Conservation (phyloP, 2,329 filamentous ascomycete species). For the Paecilomyces sp. region DNA sequence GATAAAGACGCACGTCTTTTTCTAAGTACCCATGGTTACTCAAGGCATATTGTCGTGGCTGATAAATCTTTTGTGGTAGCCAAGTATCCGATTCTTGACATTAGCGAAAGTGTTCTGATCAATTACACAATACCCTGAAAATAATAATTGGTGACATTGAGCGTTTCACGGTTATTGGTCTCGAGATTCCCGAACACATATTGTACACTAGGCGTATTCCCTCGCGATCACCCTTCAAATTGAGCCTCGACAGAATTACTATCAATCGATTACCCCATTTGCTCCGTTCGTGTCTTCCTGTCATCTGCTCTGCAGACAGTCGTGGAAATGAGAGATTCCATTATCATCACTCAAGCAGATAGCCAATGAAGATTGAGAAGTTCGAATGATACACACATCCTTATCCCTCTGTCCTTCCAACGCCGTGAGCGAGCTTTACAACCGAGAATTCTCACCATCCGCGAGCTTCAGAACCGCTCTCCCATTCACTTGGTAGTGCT, state of each 20-base stretch:
- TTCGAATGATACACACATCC: not conserved
- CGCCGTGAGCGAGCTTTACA: not conserved
- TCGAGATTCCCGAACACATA: not conserved
- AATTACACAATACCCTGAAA: not conserved
- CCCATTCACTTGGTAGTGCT: slow-evolving; percentile 16
- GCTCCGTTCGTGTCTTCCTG: not conserved
- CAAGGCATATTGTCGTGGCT: not conserved
- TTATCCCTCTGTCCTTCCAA: not conserved
- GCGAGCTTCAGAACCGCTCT: slow-evolving; percentile 21
- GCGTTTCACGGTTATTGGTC: not conserved
- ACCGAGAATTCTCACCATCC: slow-evolving; percentile 1
- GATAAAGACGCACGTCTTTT: not conserved
- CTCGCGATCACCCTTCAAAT: not conserved
- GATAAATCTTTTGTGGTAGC: not conserved
- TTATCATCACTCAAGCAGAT: not conserved
- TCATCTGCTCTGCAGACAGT: not conserved
- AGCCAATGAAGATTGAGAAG: not conserved
- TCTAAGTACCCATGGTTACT: not conserved
- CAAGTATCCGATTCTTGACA: not conserved
- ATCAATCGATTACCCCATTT: not conserved
- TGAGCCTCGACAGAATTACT: not conserved
- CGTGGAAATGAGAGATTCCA: not conserved
- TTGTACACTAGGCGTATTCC: not conserved
- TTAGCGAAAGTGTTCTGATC: not conserved
- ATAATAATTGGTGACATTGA: not conserved